Evolutionary conservation across 2,329 filamentous ascomycete genomes (phyloP), one percentile per base, ranked within the genome.

Genomic region (Paraconiothyrium sp.): DNA sequence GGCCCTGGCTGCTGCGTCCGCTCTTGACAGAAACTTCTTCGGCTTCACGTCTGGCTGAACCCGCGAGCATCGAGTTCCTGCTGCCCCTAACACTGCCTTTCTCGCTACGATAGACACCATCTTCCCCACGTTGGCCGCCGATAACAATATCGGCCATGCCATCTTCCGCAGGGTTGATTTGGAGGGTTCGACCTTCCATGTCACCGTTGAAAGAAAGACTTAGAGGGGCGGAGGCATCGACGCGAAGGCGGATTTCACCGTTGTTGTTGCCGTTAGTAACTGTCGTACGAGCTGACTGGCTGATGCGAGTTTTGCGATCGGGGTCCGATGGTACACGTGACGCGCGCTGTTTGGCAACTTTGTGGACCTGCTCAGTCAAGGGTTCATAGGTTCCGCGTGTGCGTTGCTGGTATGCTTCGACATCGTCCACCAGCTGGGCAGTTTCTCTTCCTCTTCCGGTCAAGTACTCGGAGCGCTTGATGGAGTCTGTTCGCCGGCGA

Each of bases 91-190:
- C 46, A 55, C 73, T 77, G 57, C 71, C 68, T 58, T 66, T 66
- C 47, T 78, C 76, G 56, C 72, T 76, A 30, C 59, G 59, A 50
- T 76, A 76, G 5, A 49, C 58, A 51, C 46, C 70, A 41, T 74
- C 72, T 32, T 61, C 66, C n/a, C 66, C 66, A 22, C 72, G 72
- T 10, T 63, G 39, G 52, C 63, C 62, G 54, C 72, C 72, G 47
- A 78, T 78, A 57, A 78, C 73, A 37, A 79, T 64, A 37, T 78
- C 76, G 35, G 74, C 75, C 72, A 76, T 77, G 16, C 76, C 76
- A 48, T 73, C 69, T 49, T 76, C 76, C 43, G 65, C 67, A 41
- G 75, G 75, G 27, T 73, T 64, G 44, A 79, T 61, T n/a, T 70
- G 70, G 30, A 79, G 64, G 10, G 69, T 76, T 54, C 77, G 76